A percentile compares a stretch with the other conserved stretches of the same genome.
Conservation (phyloP, 805 yeast species). For the Brettanomyces sp. region DNA sequence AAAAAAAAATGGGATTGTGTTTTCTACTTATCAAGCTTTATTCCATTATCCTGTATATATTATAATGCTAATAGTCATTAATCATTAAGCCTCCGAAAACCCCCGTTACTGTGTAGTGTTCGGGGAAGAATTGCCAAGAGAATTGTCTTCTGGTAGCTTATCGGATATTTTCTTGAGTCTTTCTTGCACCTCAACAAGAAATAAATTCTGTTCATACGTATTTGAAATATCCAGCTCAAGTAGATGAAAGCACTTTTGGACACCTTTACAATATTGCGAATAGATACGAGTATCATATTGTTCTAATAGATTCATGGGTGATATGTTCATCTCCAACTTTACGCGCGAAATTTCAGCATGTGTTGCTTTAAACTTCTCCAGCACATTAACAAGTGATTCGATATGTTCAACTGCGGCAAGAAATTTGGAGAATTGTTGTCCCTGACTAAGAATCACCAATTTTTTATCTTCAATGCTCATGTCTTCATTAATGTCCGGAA, state of each 20-base stretch:
- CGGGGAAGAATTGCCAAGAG: no score
- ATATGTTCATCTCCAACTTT: background rate
- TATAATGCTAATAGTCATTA: background rate
- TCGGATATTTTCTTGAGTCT: background rate
- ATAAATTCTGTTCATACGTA: constrained; percentile 10
- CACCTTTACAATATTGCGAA: background rate
- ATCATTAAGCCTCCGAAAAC: background rate
- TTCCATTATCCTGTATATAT: constrained; percentile 1
- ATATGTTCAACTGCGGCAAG: background rate
- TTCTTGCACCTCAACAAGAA: background rate
- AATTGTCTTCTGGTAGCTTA: background rate
- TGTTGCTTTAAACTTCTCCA: constrained; percentile 1
- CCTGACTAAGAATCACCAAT: background rate
- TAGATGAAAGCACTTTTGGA: constrained; percentile 8
- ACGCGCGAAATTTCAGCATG: background rate
- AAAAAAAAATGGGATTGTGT: background rate
- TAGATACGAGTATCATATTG: background rate
- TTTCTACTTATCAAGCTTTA: no score
- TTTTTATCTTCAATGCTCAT: background rate
- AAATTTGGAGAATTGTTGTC: background rate
- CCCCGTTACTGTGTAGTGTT: no score
- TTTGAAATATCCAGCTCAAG: constrained; percentile 11
- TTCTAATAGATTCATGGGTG: background rate
- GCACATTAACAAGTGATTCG: background rate
- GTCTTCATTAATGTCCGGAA: background rate